Evolutionary conservation across 768 basidiomycete genomes (phyloP).

Genomic region (Crassisporium funariophilum): DNA sequence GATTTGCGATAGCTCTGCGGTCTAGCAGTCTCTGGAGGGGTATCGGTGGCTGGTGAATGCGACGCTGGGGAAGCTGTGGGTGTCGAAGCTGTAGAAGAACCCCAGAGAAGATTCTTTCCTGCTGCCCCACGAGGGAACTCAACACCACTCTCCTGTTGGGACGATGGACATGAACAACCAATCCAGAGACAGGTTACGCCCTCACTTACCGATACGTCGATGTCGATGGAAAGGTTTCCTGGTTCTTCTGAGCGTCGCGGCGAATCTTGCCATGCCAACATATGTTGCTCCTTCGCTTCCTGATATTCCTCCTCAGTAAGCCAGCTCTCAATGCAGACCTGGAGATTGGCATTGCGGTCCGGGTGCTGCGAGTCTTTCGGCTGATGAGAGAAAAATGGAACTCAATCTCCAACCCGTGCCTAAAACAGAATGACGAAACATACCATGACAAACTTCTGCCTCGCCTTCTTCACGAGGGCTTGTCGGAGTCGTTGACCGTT

Average conservation of each 20-base stretch:
- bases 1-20: slow-evolving; percentile 27
- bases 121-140: slow-evolving; percentile 17
- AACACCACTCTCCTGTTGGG: slow-evolving; percentile 12
- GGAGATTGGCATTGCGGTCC: slow-evolving; percentile 65
- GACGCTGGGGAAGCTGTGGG: slow-evolving; percentile 35
- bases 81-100: slow-evolving; percentile 43
- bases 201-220: slow-evolving; percentile 35
- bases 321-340: slow-evolving; percentile 81
- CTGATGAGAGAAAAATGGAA: slow-evolving; percentile 36
- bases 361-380: slow-evolving; percentile 80
- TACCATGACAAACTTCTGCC: slow-evolving; percentile 76
- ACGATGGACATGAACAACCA: no score
- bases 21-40: slow-evolving; percentile 8
- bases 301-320: slow-evolving; percentile 74
- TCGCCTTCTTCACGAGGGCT: slow-evolving; percentile 69
- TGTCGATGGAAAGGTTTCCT: slow-evolving; percentile 40
- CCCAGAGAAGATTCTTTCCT: slow-evolving; percentile 78
- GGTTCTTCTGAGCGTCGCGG: slow-evolving; percentile 46
- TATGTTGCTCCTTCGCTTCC: slow-evolving; percentile 58
- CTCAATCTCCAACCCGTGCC: slow-evolving; percentile 9
- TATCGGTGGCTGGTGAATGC: slow-evolving; percentile 33
- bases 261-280: slow-evolving; percentile 72
- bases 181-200: no score
- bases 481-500: slow-evolving; percentile 72
- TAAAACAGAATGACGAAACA: slow-evolving; percentile 21